phyloP scores from a whole-genome alignment of 441 rosid species.

The Viola pubescens region DNA sequence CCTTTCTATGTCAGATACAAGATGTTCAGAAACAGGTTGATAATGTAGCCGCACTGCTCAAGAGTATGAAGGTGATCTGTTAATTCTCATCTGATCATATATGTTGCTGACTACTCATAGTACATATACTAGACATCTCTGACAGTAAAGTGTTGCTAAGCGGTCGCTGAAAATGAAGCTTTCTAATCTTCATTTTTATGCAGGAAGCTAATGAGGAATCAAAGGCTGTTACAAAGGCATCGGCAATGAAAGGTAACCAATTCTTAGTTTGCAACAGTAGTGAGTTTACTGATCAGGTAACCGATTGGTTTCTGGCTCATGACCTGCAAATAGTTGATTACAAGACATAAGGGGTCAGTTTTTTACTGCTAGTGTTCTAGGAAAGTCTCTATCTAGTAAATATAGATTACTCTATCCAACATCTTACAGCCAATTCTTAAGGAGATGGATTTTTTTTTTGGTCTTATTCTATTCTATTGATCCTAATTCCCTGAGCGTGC shows the following conservation, averaged over 20 bases:
- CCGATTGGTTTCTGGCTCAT: too few species aligned
- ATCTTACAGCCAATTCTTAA: too few species aligned
- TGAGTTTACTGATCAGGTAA: not conserved
- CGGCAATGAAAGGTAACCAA: slow-evolving; percentile 76
- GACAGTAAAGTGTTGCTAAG: not conserved
- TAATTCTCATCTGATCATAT: not conserved
- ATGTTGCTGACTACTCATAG: not conserved
- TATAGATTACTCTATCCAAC: too few species aligned
- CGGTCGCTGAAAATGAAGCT: not conserved
- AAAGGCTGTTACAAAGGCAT: slow-evolving; percentile 84
- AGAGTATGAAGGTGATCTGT: slow-evolving; percentile 48
- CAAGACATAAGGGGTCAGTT: too few species aligned
- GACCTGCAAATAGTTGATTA: too few species aligned
- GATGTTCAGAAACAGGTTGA: slow-evolving; percentile 57
- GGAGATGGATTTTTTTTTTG: too few species aligned
- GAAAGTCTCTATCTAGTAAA: not conserved
- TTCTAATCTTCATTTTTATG: slow-evolving; percentile 4
- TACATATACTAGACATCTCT: not conserved
- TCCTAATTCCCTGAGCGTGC: not conserved
- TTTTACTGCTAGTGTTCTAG: not conserved
- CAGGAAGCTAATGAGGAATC: slow-evolving; percentile 97
- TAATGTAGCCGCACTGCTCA: slow-evolving; percentile 43
- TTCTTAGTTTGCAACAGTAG: not conserved
- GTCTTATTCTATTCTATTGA: too few species aligned
- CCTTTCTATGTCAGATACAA: slow-evolving; percentile 36